Conservation (phyloP, 306 rosid species). For the Luffa aegyptiaca region DNA sequence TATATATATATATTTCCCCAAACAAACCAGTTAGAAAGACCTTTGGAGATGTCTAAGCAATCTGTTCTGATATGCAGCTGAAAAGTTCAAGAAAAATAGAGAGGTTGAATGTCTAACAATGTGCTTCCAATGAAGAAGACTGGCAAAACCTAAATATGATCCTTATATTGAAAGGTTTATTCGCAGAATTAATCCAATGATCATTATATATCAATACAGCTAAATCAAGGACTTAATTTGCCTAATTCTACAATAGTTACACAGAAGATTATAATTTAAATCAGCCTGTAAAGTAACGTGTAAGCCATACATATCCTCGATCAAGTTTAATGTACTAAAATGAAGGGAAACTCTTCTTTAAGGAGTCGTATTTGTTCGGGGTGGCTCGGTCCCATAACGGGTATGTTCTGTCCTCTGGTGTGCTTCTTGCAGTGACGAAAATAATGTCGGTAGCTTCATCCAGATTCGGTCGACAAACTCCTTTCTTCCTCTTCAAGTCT, state of each 20-base stretch:
- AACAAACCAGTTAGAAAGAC: neutral
- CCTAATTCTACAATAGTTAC: neutral
- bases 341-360: neutral
- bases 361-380: neutral
- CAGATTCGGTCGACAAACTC: neutral
- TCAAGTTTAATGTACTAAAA: neutral
- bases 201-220: neutral
- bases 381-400: neutral
- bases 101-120: neutral
- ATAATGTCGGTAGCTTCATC: neutral
- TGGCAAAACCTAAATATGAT: neutral
- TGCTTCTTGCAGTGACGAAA: neutral
- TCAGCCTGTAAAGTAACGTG: neutral
- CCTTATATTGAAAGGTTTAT: neutral
- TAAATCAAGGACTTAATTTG: slow-evolving; percentile 2
- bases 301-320: neutral
- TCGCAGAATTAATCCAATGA: neutral
- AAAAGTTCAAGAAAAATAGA: too few relatives aligned
- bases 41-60: neutral
- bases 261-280: neutral
- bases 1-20: neutral
- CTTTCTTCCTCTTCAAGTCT: slow-evolving; percentile 78
- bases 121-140: neutral
- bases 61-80: too few relatives aligned
- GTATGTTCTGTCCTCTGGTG: neutral